Evolutionary conservation across 768 basidiomycete species (phyloP), one percentile per base, ranked within the genome.

Genomic region (Russula dissimulans): DNA sequence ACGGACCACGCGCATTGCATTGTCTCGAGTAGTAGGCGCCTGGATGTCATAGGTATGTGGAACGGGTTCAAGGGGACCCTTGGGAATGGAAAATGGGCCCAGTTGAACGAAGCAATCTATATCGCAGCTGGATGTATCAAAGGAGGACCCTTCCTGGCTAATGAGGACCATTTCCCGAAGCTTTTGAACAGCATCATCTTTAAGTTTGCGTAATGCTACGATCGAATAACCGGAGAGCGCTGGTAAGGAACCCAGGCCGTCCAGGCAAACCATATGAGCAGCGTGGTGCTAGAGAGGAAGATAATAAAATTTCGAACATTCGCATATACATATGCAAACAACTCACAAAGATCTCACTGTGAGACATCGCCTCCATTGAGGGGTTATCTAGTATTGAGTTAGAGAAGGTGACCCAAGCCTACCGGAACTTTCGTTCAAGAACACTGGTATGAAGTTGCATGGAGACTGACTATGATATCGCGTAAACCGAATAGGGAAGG

Each of bases 381-480:
- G 66, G 67, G 34, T 71, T 67, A 32, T 67, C 67, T 57, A 78
- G 78, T 36, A 80, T 75, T 3, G 79, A 72, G 71, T 95, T 94
- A 9, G 84, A 83, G 71, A 99, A 98, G n/a, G 76, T 74, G 5
- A 94, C 84, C 97, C 97, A 98, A 3, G 91, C 89, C 94, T 97
- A 42, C 26, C 58, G 9, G 34, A 41, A 54, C 12, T 47, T 34
- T 38, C 51, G 11, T 36, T 52, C 59, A 44, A 43, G 10, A 22
- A 12, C 18, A 42, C 50, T 31, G 32, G 18, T 11, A 12, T 29
- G 10, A 31, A 22, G 36, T 2, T 29, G 15, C 49, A 26, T 32
- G 29, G 29, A 17, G n/a, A 69, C 83, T 63, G 70, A 95, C 95
- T 68, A 97, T 72, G 47, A 97, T 84, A 72, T 99, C 97, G 59